Conservation (phyloP, 73 alveolate genomes). For the Paramecium pentaurelia region DNA sequence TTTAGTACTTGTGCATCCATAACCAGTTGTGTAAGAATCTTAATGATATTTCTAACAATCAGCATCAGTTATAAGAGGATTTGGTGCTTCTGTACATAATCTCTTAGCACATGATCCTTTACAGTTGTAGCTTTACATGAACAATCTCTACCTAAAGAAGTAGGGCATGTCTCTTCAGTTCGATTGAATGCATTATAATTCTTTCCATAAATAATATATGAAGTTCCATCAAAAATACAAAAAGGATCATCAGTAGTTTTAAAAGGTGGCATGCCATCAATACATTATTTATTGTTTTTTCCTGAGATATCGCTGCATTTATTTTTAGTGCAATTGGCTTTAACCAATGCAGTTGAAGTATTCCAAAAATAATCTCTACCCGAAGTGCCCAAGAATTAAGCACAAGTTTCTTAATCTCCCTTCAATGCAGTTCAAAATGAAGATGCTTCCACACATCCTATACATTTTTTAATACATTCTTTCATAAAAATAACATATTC, state of each 20-base stretch:
- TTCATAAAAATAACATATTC: neutral
- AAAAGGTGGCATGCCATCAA: neutral
- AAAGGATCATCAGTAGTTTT: neutral
- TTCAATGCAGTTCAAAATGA: neutral
- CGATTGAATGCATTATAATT: neutral
- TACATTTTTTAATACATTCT: neutral
- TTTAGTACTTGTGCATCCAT: too few species aligned
- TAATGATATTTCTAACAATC: neutral
- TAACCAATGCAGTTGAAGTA: neutral
- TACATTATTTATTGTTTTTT: neutral
- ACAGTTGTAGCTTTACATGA: neutral
- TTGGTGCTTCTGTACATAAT: constrained; percentile 22
- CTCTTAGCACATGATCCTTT: neutral
- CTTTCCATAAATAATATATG: neutral
- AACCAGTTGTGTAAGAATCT: too few species aligned
- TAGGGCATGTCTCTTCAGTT: neutral
- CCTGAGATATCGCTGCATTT: neutral
- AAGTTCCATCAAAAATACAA: neutral
- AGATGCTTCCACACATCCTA: neutral
- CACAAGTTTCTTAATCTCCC: neutral
- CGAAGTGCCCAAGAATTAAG: neutral
- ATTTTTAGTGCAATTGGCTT: neutral
- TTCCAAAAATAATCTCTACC: neutral
- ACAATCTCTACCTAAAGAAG: neutral
- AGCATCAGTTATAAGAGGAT: too few species aligned